Evolutionary conservation across 208 protist genomes (phyloP), one percentile per base, ranked within the genome.

Genomic region (Kentomonas sorsogonicus): DNA sequence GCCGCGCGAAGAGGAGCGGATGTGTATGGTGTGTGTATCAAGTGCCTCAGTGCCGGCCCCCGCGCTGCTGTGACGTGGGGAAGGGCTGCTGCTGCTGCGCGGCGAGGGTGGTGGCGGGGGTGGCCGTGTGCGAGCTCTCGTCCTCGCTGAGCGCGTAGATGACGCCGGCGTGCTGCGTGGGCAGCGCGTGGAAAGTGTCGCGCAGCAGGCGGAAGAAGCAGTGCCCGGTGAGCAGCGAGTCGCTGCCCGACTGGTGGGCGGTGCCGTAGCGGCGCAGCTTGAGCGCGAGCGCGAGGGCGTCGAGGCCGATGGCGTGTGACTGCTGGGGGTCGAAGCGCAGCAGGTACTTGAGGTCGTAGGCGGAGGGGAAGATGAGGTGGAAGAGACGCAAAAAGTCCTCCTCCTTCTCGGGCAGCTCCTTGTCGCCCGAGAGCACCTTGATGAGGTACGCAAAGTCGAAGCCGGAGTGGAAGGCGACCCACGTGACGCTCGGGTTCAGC

Each of bases 271-370:
- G 82, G 26, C 89, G 77, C 44, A 98, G 72, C 53, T 90, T 84
- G 53, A 99, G 79, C 43, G 84, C 88, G 50, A 99, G 95, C 38
- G 97, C 96, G 13, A 99, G 83, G 51, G 95, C 86, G 69, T 99
- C 95, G 27, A 99, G 72, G 31, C 98, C 97, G n/a, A n/a, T n/a
- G n/a, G n/a, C n/a, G n/a, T n/a, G n/a, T n/a, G n/a, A n/a, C n/a
- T n/a, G n/a, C n/a, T n/a, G n/a, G n/a, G n/a, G n/a, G n/a, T n/a
- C n/a, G 48, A 86, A 91, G 58, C 94, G 97, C 63, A 99, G 96
- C n/a, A 99, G 74, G 75, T 98, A 99, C 74, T 99, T 99, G 50
- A 99, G 94, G 69, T 99, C 98, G 68, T 97, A 99, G 67, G 99
- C 87, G 65, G 74, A 79, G 15, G 97, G 98, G 72, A 99, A 99